Percentiles rank a stretch among this genome's conserved stretches.
Evolutionary conservation across 768 basidiomycete species (phyloP).

Genomic region (Exidia glandulosa): DNA sequence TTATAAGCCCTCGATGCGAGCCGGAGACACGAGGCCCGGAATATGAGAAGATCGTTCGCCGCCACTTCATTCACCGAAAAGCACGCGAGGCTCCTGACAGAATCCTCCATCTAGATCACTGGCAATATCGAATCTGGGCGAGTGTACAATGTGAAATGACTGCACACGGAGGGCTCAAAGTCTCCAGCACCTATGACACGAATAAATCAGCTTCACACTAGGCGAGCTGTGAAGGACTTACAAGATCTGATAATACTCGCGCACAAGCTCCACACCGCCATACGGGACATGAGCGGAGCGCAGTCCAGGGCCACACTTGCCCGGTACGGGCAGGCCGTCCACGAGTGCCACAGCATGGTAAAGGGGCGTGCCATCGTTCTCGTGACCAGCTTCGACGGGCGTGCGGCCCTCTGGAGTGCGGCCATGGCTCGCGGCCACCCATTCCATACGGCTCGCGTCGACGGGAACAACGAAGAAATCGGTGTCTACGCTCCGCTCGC

Average conservation of each 20-base stretch:
- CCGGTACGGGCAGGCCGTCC: constrained; percentile 47
- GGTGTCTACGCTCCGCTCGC: constrained; percentile 50
- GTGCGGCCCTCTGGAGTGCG: constrained; percentile 43
- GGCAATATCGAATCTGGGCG: too few relatives aligned
- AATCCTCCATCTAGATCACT: too few relatives aligned
- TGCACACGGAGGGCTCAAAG: too few relatives aligned
- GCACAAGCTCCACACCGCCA: constrained; percentile 27
- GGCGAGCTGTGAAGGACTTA: too few relatives aligned
- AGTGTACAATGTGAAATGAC: too few relatives aligned
- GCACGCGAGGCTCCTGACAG: too few relatives aligned
- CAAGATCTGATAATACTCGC: constrained; percentile 33
- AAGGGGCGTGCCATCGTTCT: constrained; percentile 51
- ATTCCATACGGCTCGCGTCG: constrained; percentile 58
- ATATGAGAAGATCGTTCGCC: too few relatives aligned
- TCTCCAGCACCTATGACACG: constrained; percentile 27
- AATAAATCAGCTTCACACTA: not conserved
- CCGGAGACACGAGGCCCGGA: too few relatives aligned
- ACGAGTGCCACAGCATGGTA: constrained; percentile 55
- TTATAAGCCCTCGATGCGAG: too few relatives aligned
- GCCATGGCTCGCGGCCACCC: constrained; percentile 52
- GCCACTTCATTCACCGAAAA: too few relatives aligned
- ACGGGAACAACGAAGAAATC: constrained; percentile 53
- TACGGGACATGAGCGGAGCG: constrained; percentile 39
- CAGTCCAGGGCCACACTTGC: constrained; percentile 61
- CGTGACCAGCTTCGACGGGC: constrained; percentile 66